phyloP scores from a whole-genome alignment of 768 basidiomycete genomes.

The Phylloporus rhodoxanthus region DNA sequence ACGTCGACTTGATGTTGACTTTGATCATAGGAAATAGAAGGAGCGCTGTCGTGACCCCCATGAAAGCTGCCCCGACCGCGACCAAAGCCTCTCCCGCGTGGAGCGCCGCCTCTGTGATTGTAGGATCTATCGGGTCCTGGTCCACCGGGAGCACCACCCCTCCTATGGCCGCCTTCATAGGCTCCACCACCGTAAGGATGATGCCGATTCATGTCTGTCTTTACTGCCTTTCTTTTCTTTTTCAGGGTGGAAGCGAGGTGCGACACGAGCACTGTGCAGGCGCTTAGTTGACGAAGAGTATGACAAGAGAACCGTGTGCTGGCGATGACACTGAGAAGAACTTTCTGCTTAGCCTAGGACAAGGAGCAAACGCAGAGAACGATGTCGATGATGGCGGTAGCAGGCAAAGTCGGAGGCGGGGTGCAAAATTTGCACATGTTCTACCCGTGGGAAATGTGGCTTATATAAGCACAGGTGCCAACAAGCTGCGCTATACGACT shows the following conservation, averaged over 20 bases:
- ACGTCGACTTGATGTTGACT: slow-evolving; percentile 54
- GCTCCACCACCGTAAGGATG: slow-evolving; percentile 70
- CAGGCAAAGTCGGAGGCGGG: slow-evolving; percentile 18
- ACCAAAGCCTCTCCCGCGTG: slow-evolving; percentile 43
- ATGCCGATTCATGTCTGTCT: slow-evolving; percentile 72
- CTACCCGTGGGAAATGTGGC: slow-evolving; percentile 20
- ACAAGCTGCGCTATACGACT: slow-evolving; percentile 1
- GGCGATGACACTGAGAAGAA: slow-evolving; percentile 15
- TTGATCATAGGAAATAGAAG: slow-evolving; percentile 61
- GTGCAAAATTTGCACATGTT: slow-evolving; percentile 32
- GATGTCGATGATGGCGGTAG: slow-evolving; percentile 40
- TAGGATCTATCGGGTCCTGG: slow-evolving; percentile 68
- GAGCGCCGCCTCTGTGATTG: slow-evolving; percentile 56
- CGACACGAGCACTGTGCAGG: slow-evolving; percentile 22
- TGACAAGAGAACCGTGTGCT: slow-evolving; percentile 15
- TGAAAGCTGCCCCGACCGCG: slow-evolving; percentile 54
- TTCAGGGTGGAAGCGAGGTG: slow-evolving; percentile 21
- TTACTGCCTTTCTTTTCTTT: slow-evolving; percentile 22
- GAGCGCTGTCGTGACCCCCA: slow-evolving; percentile 49
- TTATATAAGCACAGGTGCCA: slow-evolving; percentile 24
- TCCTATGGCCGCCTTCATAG: slow-evolving; percentile 56
- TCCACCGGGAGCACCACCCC: slow-evolving; percentile 48
- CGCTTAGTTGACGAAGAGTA: slow-evolving; percentile 22
- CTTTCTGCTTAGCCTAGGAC: slow-evolving; percentile 25
- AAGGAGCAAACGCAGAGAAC: slow-evolving; percentile 21